Base-by-base conservation (phyloP, 345 rosid species). In the Salix brachista region DNA sequence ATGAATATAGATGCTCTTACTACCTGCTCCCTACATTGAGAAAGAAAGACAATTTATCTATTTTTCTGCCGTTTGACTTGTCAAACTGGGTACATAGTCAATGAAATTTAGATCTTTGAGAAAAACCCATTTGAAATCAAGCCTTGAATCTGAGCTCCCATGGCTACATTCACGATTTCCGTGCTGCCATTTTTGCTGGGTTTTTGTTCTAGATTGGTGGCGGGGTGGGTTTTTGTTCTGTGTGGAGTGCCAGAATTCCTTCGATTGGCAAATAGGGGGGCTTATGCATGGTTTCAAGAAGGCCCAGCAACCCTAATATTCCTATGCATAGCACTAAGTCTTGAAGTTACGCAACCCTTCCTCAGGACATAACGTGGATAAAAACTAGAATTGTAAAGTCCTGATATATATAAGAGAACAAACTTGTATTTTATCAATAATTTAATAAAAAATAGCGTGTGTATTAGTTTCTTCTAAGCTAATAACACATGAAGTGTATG, bases 201-300 rank as follows among this genome's bases (percentile, higher is more conserved):
- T 28, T 76, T 78, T 65, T 73, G 77, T 75, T 86, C 30, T 76
- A 65, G 75, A 73, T 79, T 75, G 79, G 71, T 42, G 60, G 65
- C 68, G 84, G 79, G 68, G 69, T 80, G 80, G 87, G 80, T 58
- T 84, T 58, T 84, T 94, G 78, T 96, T 96, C 88, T 94, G 97
- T 26, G 98, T 96, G 83, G 98, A 94, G 86, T 92, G 99, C 81
- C 96, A 91, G 83, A 79, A 91, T 73, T 96, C 94, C 87, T 96
- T 96, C 73, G 99, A 96, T 84, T 96, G 99, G 99, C 94, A 96
- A 83, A 94, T 97, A 54, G 99, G 94, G 73, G 99, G 98, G 69
- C 83, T 96, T 41, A 83, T 96, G 90, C 90, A 88, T 84, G 91
- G 98, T 88, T 96, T 90, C 92, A 86, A 83, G 75, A 96, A 94